phyloP scores from a whole-genome alignment of 2,329 filamentous ascomycete genomes.

The Dothideomycetidae sp. region DNA sequence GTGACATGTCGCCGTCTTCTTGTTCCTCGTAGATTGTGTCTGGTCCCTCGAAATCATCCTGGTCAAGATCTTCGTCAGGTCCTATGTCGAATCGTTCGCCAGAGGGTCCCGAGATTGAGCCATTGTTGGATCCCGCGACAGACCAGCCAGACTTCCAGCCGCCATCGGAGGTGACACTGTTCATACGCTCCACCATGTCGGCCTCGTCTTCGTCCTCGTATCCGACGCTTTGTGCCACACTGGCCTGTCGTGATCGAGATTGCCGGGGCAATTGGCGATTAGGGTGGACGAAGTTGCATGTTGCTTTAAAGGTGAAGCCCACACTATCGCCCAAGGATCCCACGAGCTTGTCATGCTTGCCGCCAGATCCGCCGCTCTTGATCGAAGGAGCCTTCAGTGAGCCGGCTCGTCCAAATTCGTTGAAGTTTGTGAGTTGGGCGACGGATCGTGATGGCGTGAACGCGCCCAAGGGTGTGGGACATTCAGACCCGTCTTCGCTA shows the following conservation, averaged over 20 bases:
- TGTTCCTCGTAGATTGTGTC: slow-evolving; percentile 7
- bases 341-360: not conserved
- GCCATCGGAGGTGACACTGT: slow-evolving; percentile 9
- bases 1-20: slow-evolving; percentile 1
- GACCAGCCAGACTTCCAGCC: slow-evolving; percentile 10
- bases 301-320: slow-evolving; percentile 8
- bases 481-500: not conserved
- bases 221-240: not conserved
- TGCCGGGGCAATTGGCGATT: slow-evolving; percentile 6
- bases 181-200: slow-evolving; percentile 9
- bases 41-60: not conserved
- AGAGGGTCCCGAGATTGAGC: slow-evolving; percentile 7
- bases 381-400: slow-evolving; percentile 5
- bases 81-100: slow-evolving; percentile 1
- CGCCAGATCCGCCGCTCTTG: slow-evolving; percentile 4
- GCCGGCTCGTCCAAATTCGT: not conserved
- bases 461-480: not conserved
- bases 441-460: slow-evolving; percentile 4
- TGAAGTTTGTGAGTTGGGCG: slow-evolving; percentile 7
- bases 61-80: not conserved
- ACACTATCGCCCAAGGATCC: slow-evolving; percentile 5
- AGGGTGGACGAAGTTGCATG: slow-evolving; percentile 7
- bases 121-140: slow-evolving; percentile 4
- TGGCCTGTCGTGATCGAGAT: slow-evolving; percentile 1
- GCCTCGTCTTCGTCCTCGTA: slow-evolving; percentile 7